Evolutionary conservation across 345 rosid species (phyloP), one percentile per base, ranked within the genome.

Genomic region (Eucalyptus fibrosa): DNA sequence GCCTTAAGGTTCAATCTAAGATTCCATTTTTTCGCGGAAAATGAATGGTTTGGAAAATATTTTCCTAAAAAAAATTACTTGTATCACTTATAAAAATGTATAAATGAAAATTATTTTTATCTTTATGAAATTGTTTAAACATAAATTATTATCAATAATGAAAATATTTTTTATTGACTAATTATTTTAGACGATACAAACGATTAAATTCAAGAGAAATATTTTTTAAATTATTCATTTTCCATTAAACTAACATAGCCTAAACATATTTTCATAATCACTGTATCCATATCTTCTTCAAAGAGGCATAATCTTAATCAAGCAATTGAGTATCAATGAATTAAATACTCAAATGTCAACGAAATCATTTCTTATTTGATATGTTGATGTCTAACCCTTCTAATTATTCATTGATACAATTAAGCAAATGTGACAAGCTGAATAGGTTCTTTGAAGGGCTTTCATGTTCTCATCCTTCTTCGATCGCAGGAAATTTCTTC

Each of bases 161-260:
- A 56, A 9, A 56, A 56, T 56, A 56, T 56, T 56, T 19, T 56
- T 56, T 56, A 56, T 56, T 23, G 3, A 56, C 13, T 24, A 56
- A 56, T 56, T 56, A 24, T 24, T 24, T 56, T 0, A 24, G 1
- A 5, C 3, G 7, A 56, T 56, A 56, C 6, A 0, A 5, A 0
- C 1, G 0, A 56, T 56, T 5, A 56, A 56, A 56, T 56, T 56
- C 62, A 24, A 4, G 13, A 56, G 6, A 56, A 23, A 56, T 56
- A 0, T 56, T 24, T 24, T 56, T 24, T 0, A 56, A 56, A 24
- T 56, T 56, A 56, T 23, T 56, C 13, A 56, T 10, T 24, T 56
- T 56, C 30, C 62, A 23, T 11, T 4, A 24, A 56, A 56, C 13
- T 23, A 56, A 24, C 30, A 24, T 23, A 56, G 28, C 28, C 28